Evolutionary conservation across 805 yeast species (phyloP).

Genomic region (Blastobotrys americana): DNA sequence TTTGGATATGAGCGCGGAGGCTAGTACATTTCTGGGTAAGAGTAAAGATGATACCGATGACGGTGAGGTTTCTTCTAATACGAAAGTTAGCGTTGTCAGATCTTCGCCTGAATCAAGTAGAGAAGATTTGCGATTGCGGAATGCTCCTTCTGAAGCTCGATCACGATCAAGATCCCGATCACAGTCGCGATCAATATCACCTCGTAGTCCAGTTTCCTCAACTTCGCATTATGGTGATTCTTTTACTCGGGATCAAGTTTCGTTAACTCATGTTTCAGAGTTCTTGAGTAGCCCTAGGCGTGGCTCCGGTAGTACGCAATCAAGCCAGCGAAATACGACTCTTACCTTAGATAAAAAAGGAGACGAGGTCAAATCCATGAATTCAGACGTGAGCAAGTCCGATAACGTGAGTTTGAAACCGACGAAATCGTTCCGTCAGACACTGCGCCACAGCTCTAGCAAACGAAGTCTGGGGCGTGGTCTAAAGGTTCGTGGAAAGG

Average conservation of each 20-base stretch:
- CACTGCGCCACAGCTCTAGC: constrained; percentile 9
- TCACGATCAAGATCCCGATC: too few relatives aligned
- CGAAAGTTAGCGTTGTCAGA: neutral
- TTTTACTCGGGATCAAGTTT: neutral
- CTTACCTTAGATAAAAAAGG: neutral
- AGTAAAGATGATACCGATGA: neutral
- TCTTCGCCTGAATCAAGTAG: neutral
- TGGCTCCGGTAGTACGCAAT: neutral
- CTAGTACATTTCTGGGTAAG: neutral
- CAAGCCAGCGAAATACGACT: neutral
- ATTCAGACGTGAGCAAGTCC: neutral
- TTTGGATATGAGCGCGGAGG: constrained; percentile 9
- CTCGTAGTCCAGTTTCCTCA: neutral
- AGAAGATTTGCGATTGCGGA: neutral
- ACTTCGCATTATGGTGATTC: neutral
- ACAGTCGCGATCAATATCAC: neutral
- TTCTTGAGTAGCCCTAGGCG: too few relatives aligned
- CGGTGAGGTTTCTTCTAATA: neutral
- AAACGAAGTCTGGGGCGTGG: neutral
- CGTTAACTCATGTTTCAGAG: neutral
- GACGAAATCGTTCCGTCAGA: constrained; percentile 10
- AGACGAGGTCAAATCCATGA: neutral
- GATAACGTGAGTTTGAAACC: neutral
- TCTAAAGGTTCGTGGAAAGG: constrained; percentile 3
- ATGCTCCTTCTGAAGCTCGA: too few relatives aligned